phyloP scores from a whole-genome alignment of 768 basidiomycete genomes.

The Naganishia onofrii region DNA sequence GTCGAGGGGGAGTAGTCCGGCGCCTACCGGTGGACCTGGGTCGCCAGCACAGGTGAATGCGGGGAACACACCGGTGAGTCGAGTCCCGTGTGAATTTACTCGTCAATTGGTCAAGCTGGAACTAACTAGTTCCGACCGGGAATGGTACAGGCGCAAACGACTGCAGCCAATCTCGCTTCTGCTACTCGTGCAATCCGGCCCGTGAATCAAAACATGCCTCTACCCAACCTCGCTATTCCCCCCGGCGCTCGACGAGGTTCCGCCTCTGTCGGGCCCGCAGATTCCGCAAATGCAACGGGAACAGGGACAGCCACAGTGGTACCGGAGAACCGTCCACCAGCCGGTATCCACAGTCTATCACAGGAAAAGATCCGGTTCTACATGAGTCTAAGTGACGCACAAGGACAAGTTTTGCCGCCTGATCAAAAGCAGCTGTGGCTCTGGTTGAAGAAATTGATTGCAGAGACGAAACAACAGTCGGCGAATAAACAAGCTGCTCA shows the following conservation, averaged over 20 bases:
- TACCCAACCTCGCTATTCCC: slow-evolving; percentile 10
- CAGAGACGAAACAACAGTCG: slow-evolving; percentile 18
- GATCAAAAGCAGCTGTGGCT: slow-evolving; percentile 24
- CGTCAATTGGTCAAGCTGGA: neutral
- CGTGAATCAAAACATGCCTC: slow-evolving; percentile 16
- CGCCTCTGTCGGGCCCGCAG: neutral
- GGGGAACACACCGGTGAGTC: neutral
- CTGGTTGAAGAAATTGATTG: slow-evolving; percentile 21
- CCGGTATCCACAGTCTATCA: slow-evolving; percentile 14
- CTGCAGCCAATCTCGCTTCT: neutral
- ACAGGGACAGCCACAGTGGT: neutral
- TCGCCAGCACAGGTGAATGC: slow-evolving; percentile 2
- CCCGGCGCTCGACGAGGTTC: slow-evolving; percentile 22
- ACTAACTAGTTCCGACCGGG: neutral
- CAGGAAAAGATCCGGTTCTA: slow-evolving; percentile 24
- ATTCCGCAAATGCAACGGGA: neutral
- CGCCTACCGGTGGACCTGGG: slow-evolving; percentile 13
- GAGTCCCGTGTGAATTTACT: neutral
- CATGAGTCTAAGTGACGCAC: slow-evolving; percentile 23
- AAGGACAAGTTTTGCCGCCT: slow-evolving; percentile 14
- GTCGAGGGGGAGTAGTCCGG: slow-evolving; percentile 16
- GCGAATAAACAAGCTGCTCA: slow-evolving; percentile 10
- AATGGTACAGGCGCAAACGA: neutral
- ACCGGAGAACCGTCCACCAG: slow-evolving; percentile 18
- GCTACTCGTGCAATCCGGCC: slow-evolving; percentile 14